phyloP scores from a whole-genome alignment of 2,329 filamentous ascomycete genomes.

The Trichoderma simmonsii region DNA sequence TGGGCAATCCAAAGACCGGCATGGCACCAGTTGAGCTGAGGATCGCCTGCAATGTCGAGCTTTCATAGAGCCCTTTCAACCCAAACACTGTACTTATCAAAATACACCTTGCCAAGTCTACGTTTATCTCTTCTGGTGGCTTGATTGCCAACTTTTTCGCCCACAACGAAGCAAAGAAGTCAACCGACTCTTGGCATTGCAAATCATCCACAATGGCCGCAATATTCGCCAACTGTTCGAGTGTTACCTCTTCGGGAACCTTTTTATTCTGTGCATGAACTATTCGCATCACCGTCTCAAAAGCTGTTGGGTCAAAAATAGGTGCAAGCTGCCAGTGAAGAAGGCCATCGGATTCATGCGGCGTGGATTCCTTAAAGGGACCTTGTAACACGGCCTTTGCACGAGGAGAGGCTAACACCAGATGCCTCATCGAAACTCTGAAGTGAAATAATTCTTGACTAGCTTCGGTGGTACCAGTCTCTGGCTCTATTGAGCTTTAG shows the following conservation, averaged over 20 bases:
- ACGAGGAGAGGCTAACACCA: background rate
- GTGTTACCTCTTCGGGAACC: background rate
- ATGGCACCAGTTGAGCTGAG: background rate
- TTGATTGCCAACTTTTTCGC: background rate
- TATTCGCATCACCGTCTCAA: constrained; percentile 22
- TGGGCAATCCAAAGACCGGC: background rate
- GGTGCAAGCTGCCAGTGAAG: constrained; percentile 21
- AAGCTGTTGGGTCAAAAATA: constrained; percentile 22
- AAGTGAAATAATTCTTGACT: background rate
- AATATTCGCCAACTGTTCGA: constrained; percentile 19
- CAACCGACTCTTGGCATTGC: constrained; percentile 21
- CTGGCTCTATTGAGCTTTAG: background rate
- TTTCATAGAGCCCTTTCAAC: background rate
- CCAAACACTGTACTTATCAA: constrained; percentile 16
- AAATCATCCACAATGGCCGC: constrained; percentile 23
- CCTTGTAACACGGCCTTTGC: background rate
- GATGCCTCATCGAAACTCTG: constrained; percentile 17
- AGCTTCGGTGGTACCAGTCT: background rate
- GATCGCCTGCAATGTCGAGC: background rate
- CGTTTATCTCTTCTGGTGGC: background rate
- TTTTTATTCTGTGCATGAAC: constrained; percentile 20
- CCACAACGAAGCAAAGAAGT: constrained; percentile 20
- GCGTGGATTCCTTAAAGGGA: background rate
- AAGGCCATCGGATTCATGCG: constrained; percentile 13
- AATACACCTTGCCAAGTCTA: constrained; percentile 17